Base-by-base conservation (phyloP, 2,329 filamentous ascomycete genomes). In the Orbilia ellipsospora region DNA sequence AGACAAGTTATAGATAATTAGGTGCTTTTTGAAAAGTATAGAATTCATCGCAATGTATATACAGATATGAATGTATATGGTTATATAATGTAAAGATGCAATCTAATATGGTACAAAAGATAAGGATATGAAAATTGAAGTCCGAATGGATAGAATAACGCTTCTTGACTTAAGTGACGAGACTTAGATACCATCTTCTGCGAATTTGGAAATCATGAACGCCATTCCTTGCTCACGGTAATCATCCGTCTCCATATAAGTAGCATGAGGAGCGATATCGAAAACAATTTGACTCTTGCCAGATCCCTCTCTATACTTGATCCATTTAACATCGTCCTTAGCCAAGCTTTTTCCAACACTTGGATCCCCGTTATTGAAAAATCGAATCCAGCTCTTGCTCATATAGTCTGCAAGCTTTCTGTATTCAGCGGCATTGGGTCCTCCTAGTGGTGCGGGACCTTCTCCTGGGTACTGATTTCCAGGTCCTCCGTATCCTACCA, bases 141-240 rank as follows among this genome's bases (percentile, higher is more conserved):
- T 1, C 16, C 44, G 8, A 4, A 4, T 48, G 8, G 16, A 48
- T 6, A 48, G 8, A 48, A 4, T n/a, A 7, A 6, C 1, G 16
- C 20, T 23, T 12, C 50, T 26, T n/a, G 26, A 2, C 50, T 7
- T 13, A 52, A 23, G 6, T 18, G 4, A n/a, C n/a, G 12, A 8
- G 15, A 36, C 7, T 68, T 42, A 68, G 15, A 54, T 26, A 36
- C 44, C 55, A 31, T 59, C 51, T 20, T 68, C 40, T 26, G 62
- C 31, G 28, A 59, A 40, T 31, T 42, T 51, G 8, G 55, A 23
- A 42, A 77, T 82, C 36, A 82, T 77, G 61, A 80, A 81, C 57
- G 79, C 80, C 18, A 81, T 80, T 10, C 80, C 81, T 8, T 78
- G 80, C 55, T 80, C 74, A 28, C 81, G 68, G 66, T 82, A 82